Evolutionary conservation across 768 basidiomycete species (phyloP), one percentile per base, ranked within the genome.

Genomic region (Crucibulum laeve): DNA sequence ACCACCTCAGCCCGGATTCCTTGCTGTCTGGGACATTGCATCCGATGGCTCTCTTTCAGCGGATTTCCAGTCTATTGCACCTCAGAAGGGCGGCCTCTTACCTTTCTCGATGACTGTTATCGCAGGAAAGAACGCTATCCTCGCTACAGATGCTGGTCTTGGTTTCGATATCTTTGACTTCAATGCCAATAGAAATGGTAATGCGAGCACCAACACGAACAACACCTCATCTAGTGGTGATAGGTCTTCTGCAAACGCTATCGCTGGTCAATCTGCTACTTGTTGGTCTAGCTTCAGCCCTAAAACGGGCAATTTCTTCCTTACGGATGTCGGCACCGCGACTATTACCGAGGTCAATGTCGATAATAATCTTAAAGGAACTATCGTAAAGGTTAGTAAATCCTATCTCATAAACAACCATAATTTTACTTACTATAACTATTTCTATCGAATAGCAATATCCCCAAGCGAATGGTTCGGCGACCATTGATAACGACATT

Each of bases 31-130:
- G 71, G 69, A 74, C 44, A 60, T 78, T 42, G 63, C 58, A 6
- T 37, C 46, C 10, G 67, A 73, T 44, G 72, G 70, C n/a, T 64
- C 68, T 8, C 67, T 77, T 26, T 74, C 75, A 2, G 25, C 52
- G 25, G 59, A 71, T 43, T 50, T 53, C 59, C 56, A 55, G 43
- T 54, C 60, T 6, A 49, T 72, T 22, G 52, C 65, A 2, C 28
- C 28, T 7, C 8, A 7, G 7, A 42, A 50, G 13, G 71, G 73
- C 24, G 76, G 74, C 4, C 55, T 70, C 1, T 63, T 75, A 14
- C 74, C 74, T 1, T 78, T 77, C 64, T 68, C 68, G n/a, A 67
- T 76, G 70, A 67, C 65, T 4, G 40, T 69, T 38, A 64, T 73
- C 34, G 53, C 64, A 67, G 28, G 28, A n/a, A 30, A 30, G 28